Percentiles rank a stretch among this genome's conserved stretches.
These are phyloP conservation scores for Colletotrichum eleusines DNA, from an alignment of 2,329 filamentous ascomycete species.

Conservation along the genomic window DNA sequence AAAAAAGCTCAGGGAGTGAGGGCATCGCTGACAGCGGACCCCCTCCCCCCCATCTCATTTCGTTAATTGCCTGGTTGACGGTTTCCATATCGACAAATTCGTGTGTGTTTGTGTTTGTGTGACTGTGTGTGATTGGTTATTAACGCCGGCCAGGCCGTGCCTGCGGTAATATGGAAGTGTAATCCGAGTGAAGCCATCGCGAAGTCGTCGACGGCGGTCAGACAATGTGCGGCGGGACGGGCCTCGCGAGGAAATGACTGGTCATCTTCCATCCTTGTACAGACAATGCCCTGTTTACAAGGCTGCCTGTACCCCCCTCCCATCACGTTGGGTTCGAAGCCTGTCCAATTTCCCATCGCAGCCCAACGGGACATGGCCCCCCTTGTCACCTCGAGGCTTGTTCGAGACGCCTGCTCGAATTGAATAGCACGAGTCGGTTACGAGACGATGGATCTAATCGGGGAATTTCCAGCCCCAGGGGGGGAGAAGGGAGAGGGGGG, in stretches of 20 bases:
- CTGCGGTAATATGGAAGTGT: neutral
- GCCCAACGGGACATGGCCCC: constrained; percentile 33
- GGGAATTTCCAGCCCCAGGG: constrained; percentile 31
- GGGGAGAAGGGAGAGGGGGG: neutral
- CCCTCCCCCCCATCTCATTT: neutral
- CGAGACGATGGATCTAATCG: constrained; percentile 23
- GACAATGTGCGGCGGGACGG: neutral
- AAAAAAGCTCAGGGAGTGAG: neutral
- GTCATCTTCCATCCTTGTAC: constrained; percentile 5
- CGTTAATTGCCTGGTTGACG: neutral
- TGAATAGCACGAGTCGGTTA: constrained; percentile 3
- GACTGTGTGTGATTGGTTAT: neutral
- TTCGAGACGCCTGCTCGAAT: neutral
- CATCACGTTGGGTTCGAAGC: constrained; percentile 14
- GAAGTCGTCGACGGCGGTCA: neutral
- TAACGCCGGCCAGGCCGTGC: neutral
- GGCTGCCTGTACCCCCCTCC: neutral
- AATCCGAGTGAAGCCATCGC: constrained; percentile 28
- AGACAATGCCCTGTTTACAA: neutral
- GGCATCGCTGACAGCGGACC: neutral
- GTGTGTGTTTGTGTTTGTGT: too few relatives aligned
- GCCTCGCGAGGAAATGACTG: constrained; percentile 7
- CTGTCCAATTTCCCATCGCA: constrained; percentile 27
- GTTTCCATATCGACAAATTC: too few relatives aligned
- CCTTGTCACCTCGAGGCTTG: constrained; percentile 23